Conservation (phyloP, 805 yeast genomes). For the Metschnikowia kunwiensis region DNA sequence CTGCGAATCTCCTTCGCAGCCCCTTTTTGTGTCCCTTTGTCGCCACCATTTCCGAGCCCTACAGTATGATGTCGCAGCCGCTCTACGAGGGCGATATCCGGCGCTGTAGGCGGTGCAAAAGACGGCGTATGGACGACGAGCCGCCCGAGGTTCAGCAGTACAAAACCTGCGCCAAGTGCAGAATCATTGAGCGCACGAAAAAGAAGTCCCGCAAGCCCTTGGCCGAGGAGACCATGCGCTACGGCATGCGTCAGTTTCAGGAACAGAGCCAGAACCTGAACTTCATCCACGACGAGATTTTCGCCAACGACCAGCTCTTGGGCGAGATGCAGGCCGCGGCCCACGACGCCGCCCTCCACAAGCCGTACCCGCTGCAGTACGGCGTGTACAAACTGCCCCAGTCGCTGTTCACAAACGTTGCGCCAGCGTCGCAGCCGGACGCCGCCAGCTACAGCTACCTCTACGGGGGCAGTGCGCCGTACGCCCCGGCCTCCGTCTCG, state of each 20-base stretch:
- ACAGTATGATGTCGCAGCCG: conserved; percentile 20
- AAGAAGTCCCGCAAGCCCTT: conserved; percentile 44
- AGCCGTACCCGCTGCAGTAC: conserved; percentile 16
- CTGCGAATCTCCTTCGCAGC: neutral
- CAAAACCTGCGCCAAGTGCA: conserved; percentile 57
- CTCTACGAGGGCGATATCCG: conserved; percentile 26
- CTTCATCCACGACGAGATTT: conserved; percentile 32
- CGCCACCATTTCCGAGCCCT: conserved; percentile 7
- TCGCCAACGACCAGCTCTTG: conserved; percentile 23
- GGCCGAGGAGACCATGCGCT: conserved; percentile 46
- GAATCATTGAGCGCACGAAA: conserved; percentile 49
- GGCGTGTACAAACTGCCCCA: conserved; percentile 14
- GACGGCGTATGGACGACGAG: conserved; percentile 54
- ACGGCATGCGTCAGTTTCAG: conserved; percentile 44
- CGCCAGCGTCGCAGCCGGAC: conserved; percentile 1
- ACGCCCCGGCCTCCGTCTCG: neutral
- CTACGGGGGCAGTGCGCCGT: conserved; percentile 4
- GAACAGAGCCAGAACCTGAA: conserved; percentile 35
- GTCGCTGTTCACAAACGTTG: neutral
- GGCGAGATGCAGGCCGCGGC: conserved; percentile 13
- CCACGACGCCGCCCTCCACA: conserved; percentile 11
- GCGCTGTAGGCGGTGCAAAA: conserved; percentile 55
- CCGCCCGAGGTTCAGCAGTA: conserved; percentile 55
- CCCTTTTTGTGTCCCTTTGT: too few relatives aligned
- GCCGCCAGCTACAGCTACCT: conserved; percentile 10